Conservation (phyloP, 2,329 filamentous ascomycete species). For the Beauveria pseudobassiana region DNA sequence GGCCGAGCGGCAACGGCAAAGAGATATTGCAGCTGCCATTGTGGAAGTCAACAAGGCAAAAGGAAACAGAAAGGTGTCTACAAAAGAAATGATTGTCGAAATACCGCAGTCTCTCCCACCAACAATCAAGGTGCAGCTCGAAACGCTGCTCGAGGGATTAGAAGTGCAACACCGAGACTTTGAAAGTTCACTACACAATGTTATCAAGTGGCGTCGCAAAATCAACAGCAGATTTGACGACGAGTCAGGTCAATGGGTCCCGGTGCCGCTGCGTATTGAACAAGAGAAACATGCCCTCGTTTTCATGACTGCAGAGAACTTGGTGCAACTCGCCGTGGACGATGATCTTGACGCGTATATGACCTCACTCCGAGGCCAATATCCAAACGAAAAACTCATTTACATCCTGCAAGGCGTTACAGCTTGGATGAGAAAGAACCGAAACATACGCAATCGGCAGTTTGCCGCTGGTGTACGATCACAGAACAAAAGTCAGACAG, state of each 20-base stretch:
- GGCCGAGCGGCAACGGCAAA: conserved; percentile 55
- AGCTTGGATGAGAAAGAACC: conserved; percentile 61
- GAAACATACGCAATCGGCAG: conserved; percentile 57
- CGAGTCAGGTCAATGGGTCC: conserved; percentile 56
- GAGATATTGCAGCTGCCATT: conserved; percentile 56
- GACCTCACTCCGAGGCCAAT: conserved; percentile 43
- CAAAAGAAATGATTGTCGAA: conserved; percentile 71
- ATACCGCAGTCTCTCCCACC: conserved; percentile 51
- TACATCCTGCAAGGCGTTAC: conserved; percentile 66
- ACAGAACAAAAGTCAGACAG: conserved; percentile 18
- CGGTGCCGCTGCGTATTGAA: conserved; percentile 42
- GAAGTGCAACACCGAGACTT: conserved; percentile 39
- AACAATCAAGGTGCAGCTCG: conserved; percentile 36
- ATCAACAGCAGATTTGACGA: conserved; percentile 56
- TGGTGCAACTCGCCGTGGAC: conserved; percentile 52
- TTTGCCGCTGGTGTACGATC: conserved; percentile 58
- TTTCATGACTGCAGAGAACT: conserved; percentile 54
- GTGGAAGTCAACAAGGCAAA: conserved; percentile 67
- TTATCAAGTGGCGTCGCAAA: conserved; percentile 64
- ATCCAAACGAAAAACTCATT: conserved; percentile 48
- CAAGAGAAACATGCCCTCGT: conserved; percentile 56
- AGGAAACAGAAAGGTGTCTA: conserved; percentile 65
- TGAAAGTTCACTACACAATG: conserved; percentile 38
- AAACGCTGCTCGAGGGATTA: conserved; percentile 42
- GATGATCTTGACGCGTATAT: conserved; percentile 53